Evolutionary conservation across 441 rosid species (phyloP).

Genomic region (Populus hybrid): DNA sequence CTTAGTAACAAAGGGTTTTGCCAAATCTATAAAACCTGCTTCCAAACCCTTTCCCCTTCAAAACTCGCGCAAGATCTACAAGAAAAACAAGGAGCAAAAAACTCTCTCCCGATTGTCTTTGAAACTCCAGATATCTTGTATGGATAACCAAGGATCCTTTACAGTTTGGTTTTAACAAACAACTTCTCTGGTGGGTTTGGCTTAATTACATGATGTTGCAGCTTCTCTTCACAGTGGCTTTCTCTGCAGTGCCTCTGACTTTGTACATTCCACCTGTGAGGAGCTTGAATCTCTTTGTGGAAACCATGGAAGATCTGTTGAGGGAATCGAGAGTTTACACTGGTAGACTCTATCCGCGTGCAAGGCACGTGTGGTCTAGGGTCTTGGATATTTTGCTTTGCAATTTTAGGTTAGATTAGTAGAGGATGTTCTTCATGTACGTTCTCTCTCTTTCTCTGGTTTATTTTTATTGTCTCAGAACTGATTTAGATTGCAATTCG

Average conservation of each 20-base stretch:
- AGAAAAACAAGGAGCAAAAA: not conserved
- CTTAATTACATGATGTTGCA: conserved; percentile 43
- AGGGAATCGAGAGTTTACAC: conserved; percentile 60
- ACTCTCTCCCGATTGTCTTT: not conserved
- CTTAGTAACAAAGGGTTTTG: not conserved
- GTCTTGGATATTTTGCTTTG: conserved; percentile 61
- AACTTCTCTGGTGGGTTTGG: conserved; percentile 1
- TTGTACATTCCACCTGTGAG: conserved; percentile 81
- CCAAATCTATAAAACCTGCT: not conserved
- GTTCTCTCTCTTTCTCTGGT: not conserved
- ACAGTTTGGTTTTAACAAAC: too few species aligned
- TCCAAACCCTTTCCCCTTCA: not conserved
- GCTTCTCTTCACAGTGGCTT: conserved; percentile 72
- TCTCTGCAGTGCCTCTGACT: conserved; percentile 83
- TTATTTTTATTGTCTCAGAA: not conserved
- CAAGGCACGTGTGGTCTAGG: conserved; percentile 60
- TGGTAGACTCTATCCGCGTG: conserved; percentile 54
- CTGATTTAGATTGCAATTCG: not conserved
- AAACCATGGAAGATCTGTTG: conserved; percentile 63
- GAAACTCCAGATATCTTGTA: not conserved
- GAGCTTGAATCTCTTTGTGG: conserved; percentile 72
- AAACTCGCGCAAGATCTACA: not conserved
- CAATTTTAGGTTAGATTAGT: conserved; percentile 36
- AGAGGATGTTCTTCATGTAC: not conserved
- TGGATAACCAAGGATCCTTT: not conserved